Base-by-base conservation (phyloP, 768 basidiomycete species). In the Pulveroboletus ravenelii region DNA sequence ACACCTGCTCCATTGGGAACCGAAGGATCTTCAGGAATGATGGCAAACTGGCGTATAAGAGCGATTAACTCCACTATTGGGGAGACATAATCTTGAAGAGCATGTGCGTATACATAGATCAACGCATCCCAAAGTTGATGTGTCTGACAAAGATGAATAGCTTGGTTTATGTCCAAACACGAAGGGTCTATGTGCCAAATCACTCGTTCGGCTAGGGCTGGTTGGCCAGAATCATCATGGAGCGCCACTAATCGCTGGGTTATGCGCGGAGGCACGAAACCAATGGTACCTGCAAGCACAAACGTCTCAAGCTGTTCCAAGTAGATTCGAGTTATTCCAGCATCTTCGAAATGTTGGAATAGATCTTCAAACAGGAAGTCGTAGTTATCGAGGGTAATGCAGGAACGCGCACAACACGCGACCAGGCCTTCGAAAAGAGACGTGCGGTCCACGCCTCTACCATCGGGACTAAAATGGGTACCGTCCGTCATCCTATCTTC, bases 161-260 rank as follows among this genome's bases (percentile, higher is more conserved):
- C 87, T 70, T 97, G 95, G 62, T 97, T 89, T 69, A 97, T 84
- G 62, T 99, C 96, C 52, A 99, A 71, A 58, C 85, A 90, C 2
- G 80, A 71, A 1, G 95, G 93, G 58, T 96, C 90, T 56, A 97
- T 91, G 63, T 95, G 91, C 93, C 93, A 97, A 48, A 99, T 95
- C 50, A 97, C 74, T 29, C 82, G 80, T 66, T 99, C 94, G 1
- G 87, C 89, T 3, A 82, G 74, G 43, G 89, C 87, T 8, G 85
- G 82, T 32, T 84, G 79, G 12, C 74, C 75, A 39, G 82, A 77
- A 30, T 82, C 80, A 41, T 86, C 88, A 59, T 96, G 89, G 38
- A 89, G 70, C 1, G 80, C 78, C 44, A 98, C 78, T 23, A 99
- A 72, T 48, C 81, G 77, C 66, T 99, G 93, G 6, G 90, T 88